Conservation (phyloP, 1,139 yeast genomes). For the Suhomyces bokatorum region DNA sequence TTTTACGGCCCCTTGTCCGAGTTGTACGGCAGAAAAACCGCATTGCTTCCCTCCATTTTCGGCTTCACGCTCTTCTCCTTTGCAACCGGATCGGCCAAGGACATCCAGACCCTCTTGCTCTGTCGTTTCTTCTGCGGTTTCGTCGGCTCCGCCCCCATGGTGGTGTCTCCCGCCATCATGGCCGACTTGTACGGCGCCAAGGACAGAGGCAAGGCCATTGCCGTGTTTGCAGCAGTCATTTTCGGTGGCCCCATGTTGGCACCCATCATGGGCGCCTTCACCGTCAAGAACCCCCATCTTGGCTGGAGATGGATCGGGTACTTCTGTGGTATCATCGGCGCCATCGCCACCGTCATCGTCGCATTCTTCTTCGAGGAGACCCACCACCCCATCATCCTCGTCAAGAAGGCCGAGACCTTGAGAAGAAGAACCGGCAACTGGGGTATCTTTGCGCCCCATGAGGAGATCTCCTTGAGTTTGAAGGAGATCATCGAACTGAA, state of each 20-base stretch:
- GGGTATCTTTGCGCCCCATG: conserved; percentile 86
- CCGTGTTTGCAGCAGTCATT: conserved; percentile 63
- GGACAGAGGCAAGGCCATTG: conserved; percentile 69
- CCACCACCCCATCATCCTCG: conserved; percentile 54
- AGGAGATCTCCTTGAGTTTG: conserved; percentile 61
- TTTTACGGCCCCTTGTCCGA: conserved; percentile 83
- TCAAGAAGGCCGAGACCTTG: conserved; percentile 59
- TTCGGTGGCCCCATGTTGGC: conserved; percentile 77
- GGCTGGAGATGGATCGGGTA: conserved; percentile 66
- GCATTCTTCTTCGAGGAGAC: conserved; percentile 46
- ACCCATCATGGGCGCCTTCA: conserved; percentile 52
- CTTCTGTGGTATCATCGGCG: conserved; percentile 52
- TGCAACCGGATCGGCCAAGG: conserved; percentile 72
- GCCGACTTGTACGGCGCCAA: conserved; percentile 69
- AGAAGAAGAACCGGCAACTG: conserved; percentile 62
- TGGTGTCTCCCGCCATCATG: conserved; percentile 80
- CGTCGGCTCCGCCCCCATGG: conserved; percentile 78
- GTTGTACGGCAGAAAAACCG: conserved; percentile 65
- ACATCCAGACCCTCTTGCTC: conserved; percentile 68
- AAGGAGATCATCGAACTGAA: conserved; percentile 70
- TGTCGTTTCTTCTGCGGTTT: conserved; percentile 77
- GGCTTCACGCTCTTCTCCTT: conserved; percentile 62
- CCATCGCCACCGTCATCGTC: conserved; percentile 29
- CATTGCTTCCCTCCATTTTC: conserved; percentile 54
- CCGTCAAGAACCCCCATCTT: conserved; percentile 21